A percentile compares a stretch with the other conserved stretches of the same genome.
Conservation (phyloP, 2,329 filamentous ascomycete species). For the Decorospora gaudefroyi region DNA sequence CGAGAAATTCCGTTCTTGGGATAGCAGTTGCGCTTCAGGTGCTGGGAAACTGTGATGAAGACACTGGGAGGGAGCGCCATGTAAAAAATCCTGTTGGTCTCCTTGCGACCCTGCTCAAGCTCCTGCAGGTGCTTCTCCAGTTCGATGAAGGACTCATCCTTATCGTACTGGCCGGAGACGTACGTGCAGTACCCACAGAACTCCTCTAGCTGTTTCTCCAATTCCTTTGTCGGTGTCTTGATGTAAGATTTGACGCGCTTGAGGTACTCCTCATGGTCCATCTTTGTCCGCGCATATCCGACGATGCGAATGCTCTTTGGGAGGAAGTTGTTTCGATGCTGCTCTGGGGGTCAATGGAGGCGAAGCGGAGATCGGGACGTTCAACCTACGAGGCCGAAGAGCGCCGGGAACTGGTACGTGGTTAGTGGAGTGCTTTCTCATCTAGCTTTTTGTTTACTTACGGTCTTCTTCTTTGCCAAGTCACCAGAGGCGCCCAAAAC, state of each 20-base stretch:
- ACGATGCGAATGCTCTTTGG: slow-evolving; percentile 94
- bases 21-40: slow-evolving; percentile 97
- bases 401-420: slow-evolving; percentile 78
- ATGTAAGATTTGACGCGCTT: slow-evolving; percentile 96
- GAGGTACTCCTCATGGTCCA: slow-evolving; percentile 96
- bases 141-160: slow-evolving; percentile 88
- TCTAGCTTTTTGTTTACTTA: slow-evolving; percentile 53
- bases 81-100: slow-evolving; percentile 95
- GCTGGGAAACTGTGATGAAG: slow-evolving; percentile 96
- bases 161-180: slow-evolving; percentile 95
- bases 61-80: slow-evolving; percentile 98
- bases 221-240: slow-evolving; percentile 96
- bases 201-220: slow-evolving; percentile 90
- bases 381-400: slow-evolving; percentile 89
- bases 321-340: slow-evolving; percentile 99
- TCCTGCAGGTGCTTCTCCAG: slow-evolving; percentile 85
- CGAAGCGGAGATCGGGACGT: slow-evolving; percentile 7
- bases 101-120: slow-evolving; percentile 78
- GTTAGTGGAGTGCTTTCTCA: slow-evolving; percentile 27
- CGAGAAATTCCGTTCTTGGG: slow-evolving; percentile 86
- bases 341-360: slow-evolving; percentile 32
- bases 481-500: slow-evolving; percentile 97
- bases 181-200: slow-evolving; percentile 91
- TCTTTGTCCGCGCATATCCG: slow-evolving; percentile 98
- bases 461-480: slow-evolving; percentile 99